These are phyloP conservation scores for Hymenoscyphus fraxineus DNA, from an alignment of 2,329 filamentous ascomycete species.

Conservation along the genomic window DNA sequence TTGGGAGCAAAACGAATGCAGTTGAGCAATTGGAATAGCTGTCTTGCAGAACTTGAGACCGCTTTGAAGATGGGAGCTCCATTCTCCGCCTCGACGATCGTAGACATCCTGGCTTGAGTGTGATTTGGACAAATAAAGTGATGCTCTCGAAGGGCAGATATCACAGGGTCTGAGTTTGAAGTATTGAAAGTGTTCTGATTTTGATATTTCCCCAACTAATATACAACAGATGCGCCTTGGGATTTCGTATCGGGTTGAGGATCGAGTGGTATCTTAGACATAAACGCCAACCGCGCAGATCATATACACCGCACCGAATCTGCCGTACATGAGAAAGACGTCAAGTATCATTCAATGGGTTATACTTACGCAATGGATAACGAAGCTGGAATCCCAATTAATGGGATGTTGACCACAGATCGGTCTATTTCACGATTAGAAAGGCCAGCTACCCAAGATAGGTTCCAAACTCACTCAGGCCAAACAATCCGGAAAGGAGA, in stretches of 20 bases:
- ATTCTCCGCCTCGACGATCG: conserved; percentile 23
- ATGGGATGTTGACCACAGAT: conserved; percentile 69
- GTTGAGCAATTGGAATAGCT: conserved; percentile 62
- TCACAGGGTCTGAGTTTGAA: conserved; percentile 3
- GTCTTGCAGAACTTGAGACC: conserved; percentile 72
- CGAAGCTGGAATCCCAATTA: conserved; percentile 82
- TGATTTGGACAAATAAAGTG: neutral
- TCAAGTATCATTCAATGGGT: conserved; percentile 7
- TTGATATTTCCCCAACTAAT: conserved; percentile 33
- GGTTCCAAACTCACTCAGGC: conserved; percentile 63
- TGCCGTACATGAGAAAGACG: conserved; percentile 38
- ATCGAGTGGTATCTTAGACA: conserved; percentile 54
- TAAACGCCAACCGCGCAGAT: conserved; percentile 99
- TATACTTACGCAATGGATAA: conserved; percentile 77
- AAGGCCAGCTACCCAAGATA: neutral
- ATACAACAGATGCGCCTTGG: conserved; percentile 31
- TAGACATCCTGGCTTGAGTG: conserved; percentile 28
- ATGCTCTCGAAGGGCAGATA: conserved; percentile 2
- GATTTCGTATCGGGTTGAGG: conserved; percentile 23
- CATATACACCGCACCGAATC: conserved; percentile 94
- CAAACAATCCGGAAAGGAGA: conserved; percentile 72
- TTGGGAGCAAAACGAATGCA: conserved; percentile 55
- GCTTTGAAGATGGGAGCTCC: conserved; percentile 63
- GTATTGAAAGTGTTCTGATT: conserved; percentile 9
- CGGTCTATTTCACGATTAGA: conserved; percentile 57